A percentile compares a stretch with the other conserved stretches of the same genome.
phyloP scores from a whole-genome alignment of 2,329 filamentous ascomycete genomes.

The Stylonectria norvegica region DNA sequence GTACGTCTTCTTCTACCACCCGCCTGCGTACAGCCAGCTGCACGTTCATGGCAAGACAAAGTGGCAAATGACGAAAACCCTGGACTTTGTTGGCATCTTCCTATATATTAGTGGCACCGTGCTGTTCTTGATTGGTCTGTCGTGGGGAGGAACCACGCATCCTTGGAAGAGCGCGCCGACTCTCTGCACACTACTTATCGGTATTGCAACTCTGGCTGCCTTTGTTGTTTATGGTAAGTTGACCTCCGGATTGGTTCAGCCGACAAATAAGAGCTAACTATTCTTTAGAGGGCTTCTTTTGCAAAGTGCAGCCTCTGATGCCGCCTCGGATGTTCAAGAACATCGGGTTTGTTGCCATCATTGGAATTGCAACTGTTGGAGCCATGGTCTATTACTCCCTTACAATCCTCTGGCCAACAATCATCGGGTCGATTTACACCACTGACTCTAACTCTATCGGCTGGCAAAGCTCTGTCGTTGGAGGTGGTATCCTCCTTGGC shows the following conservation, averaged over 20 bases:
- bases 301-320: slow-evolving; percentile 36
- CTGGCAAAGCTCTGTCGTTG: slow-evolving; percentile 37
- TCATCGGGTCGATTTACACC: slow-evolving; percentile 36
- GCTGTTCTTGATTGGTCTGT: slow-evolving; percentile 40
- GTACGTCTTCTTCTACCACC: slow-evolving; percentile 43
- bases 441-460: slow-evolving; percentile 34
- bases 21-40: slow-evolving; percentile 41
- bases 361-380: slow-evolving; percentile 35
- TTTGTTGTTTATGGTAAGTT: slow-evolving; percentile 35
- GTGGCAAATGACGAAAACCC: slow-evolving; percentile 35
- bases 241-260: neutral
- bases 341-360: slow-evolving; percentile 35
- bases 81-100: slow-evolving; percentile 43
- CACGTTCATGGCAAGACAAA: slow-evolving; percentile 34
- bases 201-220: slow-evolving; percentile 29
- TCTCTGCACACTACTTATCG: slow-evolving; percentile 33
- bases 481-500: slow-evolving; percentile 37
- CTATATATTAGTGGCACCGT: slow-evolving; percentile 40
- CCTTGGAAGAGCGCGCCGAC: slow-evolving; percentile 39
- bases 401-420: slow-evolving; percentile 41
- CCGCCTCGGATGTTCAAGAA: slow-evolving; percentile 40
- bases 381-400: slow-evolving; percentile 43
- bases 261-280: neutral
- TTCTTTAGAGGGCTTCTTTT: slow-evolving; percentile 31
- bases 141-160: slow-evolving; percentile 38